Percentiles rank a stretch among this genome's conserved stretches.
phyloP scores from a whole-genome alignment of 106 monocot species.

The Allium cepa region DNA sequence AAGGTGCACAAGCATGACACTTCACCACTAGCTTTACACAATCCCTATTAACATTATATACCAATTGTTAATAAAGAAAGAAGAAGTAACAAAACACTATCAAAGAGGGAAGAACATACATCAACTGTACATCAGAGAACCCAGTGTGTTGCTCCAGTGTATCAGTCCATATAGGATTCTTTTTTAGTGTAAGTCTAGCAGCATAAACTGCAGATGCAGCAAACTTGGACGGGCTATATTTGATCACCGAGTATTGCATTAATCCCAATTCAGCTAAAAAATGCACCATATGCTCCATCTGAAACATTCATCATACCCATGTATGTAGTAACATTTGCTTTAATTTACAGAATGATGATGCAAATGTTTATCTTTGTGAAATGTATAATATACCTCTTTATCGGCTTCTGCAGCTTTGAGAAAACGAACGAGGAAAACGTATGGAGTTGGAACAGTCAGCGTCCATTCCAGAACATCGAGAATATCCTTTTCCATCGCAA shows the following conservation, averaged over 20 bases:
- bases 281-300: conserved; percentile 58
- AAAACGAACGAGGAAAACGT: conserved; percentile 52
- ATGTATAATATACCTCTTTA: conserved; percentile 25
- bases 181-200: conserved; percentile 42
- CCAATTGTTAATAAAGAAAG: too few relatives aligned
- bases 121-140: conserved; percentile 33
- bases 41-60: conserved; percentile 14
- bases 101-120: conserved; percentile 21
- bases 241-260: conserved; percentile 47
- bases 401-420: conserved; percentile 42
- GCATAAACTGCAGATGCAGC: conserved; percentile 65
- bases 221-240: conserved; percentile 39
- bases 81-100: too few relatives aligned
- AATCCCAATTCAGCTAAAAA: conserved; percentile 54
- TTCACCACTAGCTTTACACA: conserved; percentile 24
- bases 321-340: too few relatives aligned
- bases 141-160: conserved; percentile 47
- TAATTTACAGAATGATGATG: not conserved
- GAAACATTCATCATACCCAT: not conserved
- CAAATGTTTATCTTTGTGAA: too few relatives aligned
- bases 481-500: conserved; percentile 52
- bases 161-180: conserved; percentile 45
- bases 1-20: conserved; percentile 24
- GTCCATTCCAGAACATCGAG: conserved; percentile 57
- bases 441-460: conserved; percentile 65